phyloP scores from a whole-genome alignment of 192 early-diverging fungal genomes.

The Backusella circina region DNA sequence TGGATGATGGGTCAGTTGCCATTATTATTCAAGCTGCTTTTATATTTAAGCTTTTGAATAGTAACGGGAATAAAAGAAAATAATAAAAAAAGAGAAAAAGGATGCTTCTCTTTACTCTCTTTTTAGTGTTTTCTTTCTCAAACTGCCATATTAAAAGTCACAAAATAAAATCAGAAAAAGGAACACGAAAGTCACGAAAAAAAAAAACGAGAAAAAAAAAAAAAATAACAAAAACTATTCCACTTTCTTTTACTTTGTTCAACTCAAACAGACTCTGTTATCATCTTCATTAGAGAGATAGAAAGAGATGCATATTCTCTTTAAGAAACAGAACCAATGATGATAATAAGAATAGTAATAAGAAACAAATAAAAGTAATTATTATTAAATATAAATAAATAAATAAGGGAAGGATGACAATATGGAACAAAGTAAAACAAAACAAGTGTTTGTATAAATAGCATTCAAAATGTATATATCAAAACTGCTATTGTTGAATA shows the following conservation, averaged over 20 bases:
- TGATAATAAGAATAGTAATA: background rate
- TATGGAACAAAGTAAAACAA: background rate
- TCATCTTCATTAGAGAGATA: too few relatives aligned
- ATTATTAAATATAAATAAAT: background rate
- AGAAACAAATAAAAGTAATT: background rate
- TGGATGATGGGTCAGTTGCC: slow-evolving; percentile 12
- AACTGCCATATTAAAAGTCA: background rate
- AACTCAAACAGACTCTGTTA: too few relatives aligned
- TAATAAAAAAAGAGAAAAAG: background rate
- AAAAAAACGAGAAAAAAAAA: too few relatives aligned
- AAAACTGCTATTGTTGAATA: too few relatives aligned
- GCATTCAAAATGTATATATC: too few relatives aligned
- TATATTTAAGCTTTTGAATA: background rate
- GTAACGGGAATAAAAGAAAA: background rate
- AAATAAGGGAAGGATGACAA: background rate
- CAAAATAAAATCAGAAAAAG: background rate
- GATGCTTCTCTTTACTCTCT: too few relatives aligned
- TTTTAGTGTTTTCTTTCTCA: too few relatives aligned
- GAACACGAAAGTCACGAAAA: background rate
- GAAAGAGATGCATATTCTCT: too few relatives aligned
- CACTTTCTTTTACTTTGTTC: too few relatives aligned
- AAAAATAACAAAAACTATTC: too few relatives aligned
- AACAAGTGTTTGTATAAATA: background rate
- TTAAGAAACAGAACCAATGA: background rate
- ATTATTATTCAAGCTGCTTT: background rate